Percentiles rank a stretch among this genome's conserved stretches.
Conservation (phyloP, 495 filamentous ascomycete genomes). For the Jackrogersella minutella region DNA sequence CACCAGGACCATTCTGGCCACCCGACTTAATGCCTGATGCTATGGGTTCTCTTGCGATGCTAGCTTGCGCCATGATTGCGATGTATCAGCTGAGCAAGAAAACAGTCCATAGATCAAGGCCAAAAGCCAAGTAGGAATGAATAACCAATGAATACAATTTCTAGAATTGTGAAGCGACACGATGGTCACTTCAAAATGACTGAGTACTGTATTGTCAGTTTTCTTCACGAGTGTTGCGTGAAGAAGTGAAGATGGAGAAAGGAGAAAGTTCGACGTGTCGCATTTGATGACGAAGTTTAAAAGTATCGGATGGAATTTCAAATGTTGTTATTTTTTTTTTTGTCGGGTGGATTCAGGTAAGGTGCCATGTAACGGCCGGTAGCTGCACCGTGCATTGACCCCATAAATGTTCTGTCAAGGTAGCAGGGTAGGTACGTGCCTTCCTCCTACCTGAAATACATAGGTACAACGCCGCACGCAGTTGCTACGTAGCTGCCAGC, state of each 20-base stretch:
- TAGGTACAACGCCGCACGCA: no score
- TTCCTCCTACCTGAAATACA: no score
- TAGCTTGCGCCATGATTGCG: constrained; percentile 37
- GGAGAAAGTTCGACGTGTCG: constrained; percentile 35
- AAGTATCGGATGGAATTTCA: constrained; percentile 20
- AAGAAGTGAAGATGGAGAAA: constrained; percentile 18
- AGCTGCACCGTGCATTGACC: no score
- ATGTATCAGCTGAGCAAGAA: constrained; percentile 15
- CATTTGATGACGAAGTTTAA: constrained; percentile 29
- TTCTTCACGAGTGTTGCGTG: constrained; percentile 11
- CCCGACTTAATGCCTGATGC: constrained; percentile 19
- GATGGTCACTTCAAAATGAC: constrained; percentile 3
- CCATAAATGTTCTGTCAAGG: no score
- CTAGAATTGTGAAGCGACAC: constrained; percentile 2
- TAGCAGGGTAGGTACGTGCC: no score
- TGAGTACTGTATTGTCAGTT: constrained; percentile 9
- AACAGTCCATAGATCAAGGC: constrained; percentile 21
- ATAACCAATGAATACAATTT: constrained; percentile 18
- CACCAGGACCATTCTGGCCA: constrained; percentile 30
- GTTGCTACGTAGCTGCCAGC: no score
- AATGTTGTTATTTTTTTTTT: constrained; percentile 27
- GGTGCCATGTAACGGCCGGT: constrained; percentile 1
- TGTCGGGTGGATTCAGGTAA: neutral
- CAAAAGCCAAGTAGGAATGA: constrained; percentile 3
- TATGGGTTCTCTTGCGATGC: constrained; percentile 25